Evolutionary conservation across 257 asterid species (phyloP).

Genomic region (Plectranthus barbatus): DNA sequence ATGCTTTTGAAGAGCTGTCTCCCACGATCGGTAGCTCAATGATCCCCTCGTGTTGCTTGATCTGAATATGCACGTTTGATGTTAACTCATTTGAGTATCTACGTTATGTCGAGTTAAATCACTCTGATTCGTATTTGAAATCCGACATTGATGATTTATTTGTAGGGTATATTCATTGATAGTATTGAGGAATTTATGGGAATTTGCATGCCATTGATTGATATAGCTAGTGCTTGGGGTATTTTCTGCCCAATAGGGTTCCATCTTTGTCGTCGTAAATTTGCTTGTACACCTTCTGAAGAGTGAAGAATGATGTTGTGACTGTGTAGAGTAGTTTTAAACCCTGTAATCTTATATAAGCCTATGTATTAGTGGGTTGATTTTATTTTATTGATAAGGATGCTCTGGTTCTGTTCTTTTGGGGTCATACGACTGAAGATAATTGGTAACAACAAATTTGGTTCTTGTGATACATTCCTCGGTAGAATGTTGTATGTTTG

Average conservation of each 20-base stretch:
- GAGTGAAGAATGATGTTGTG: neutral
- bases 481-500: neutral
- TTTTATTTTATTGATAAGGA: neutral
- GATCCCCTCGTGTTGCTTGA: neutral
- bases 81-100: neutral
- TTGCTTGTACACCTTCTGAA: neutral
- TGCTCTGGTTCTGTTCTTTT: neutral
- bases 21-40: slow-evolving; percentile 54
- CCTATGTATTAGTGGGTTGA: neutral
- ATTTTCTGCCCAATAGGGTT: neutral
- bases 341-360: neutral
- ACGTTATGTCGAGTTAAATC: neutral
- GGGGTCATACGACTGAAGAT: neutral
- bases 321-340: neutral
- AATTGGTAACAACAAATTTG: neutral
- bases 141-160: neutral
- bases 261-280: neutral
- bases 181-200: neutral
- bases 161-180: neutral
- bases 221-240: neutral
- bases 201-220: neutral
- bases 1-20: slow-evolving; percentile 76
- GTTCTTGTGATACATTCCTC: neutral
- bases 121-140: neutral
- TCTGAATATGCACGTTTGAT: neutral